A percentile compares a stretch with the other conserved stretches of the same genome.
Evolutionary conservation across 208 protist genomes (phyloP).

Genomic region (Acanthamoeba royreba): DNA sequence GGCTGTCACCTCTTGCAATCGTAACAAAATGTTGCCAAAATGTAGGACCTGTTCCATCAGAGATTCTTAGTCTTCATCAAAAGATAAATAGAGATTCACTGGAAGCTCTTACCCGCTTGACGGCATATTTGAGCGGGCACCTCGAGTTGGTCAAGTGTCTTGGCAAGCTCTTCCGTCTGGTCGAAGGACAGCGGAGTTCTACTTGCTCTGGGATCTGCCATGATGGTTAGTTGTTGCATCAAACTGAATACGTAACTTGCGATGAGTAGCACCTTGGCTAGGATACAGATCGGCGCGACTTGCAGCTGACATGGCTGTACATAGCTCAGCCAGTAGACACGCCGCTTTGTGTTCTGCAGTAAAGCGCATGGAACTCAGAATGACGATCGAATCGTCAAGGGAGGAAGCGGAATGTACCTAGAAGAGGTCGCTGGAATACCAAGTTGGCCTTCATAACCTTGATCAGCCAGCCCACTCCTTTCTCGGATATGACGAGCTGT

Average conservation of each 20-base stretch:
- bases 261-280: neutral
- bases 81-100: too few species aligned
- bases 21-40: slow-evolving; percentile 44
- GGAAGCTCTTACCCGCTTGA: neutral
- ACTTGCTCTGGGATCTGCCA: neutral
- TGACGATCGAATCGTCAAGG: neutral
- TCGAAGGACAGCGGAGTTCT: neutral
- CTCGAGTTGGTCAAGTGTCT: neutral
- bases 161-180: slow-evolving; percentile 16
- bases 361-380: too few species aligned
- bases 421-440: neutral
- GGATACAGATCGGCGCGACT: neutral
- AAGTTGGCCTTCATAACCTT: slow-evolving; percentile 5
- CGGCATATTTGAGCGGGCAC: neutral
- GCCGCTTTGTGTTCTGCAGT: neutral
- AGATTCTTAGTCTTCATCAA: too few species aligned
- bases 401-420: neutral
- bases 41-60: neutral
- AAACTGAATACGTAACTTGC: too few species aligned
- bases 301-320: neutral
- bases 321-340: neutral
- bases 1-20: slow-evolving; percentile 1
- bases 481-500: neutral
- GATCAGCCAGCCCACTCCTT: neutral
- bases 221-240: too few species aligned